Evolutionary conservation across 2,329 filamentous ascomycete genomes (phyloP).

Genomic region (Fusarium subtropicale): DNA sequence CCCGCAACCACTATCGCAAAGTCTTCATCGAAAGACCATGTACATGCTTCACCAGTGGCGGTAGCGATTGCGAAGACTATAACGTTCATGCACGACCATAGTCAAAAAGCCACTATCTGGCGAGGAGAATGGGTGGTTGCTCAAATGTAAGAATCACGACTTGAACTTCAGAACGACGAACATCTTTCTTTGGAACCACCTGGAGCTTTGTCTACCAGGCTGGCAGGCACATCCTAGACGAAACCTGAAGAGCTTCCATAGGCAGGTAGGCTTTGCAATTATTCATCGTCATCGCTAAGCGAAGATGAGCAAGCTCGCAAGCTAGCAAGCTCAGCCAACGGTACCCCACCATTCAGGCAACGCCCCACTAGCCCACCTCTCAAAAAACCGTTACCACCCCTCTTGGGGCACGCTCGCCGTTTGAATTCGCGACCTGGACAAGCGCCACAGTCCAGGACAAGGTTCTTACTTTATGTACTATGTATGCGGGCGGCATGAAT

Average conservation of each 20-base stretch:
- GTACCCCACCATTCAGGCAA: constrained; percentile 16
- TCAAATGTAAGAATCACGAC: background rate
- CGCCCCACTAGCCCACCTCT: constrained; percentile 13
- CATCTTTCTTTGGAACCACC: background rate
- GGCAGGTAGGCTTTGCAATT: constrained; percentile 1
- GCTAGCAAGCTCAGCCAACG: constrained; percentile 18
- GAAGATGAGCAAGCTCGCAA: constrained; percentile 24
- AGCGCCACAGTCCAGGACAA: constrained; percentile 37
- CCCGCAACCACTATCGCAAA: constrained; percentile 31
- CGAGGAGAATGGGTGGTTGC: background rate
- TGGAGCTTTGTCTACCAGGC: background rate
- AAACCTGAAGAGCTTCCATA: constrained; percentile 2
- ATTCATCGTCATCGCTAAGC: constrained; percentile 25
- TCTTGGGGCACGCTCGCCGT: constrained; percentile 16
- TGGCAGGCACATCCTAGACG: background rate
- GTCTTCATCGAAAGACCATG: constrained; percentile 16
- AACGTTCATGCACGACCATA: constrained; percentile 21
- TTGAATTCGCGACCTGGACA: constrained; percentile 31
- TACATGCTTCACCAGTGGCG: constrained; percentile 16
- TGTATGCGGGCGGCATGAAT: constrained; percentile 14
- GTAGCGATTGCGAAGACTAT: constrained; percentile 15
- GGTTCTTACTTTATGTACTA: constrained; percentile 15
- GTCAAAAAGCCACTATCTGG: background rate
- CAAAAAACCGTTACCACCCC: constrained; percentile 37
- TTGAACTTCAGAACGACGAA: background rate